Conservation (phyloP, 192 early-diverging fungal genomes). For the Linnemannia zychae region DNA sequence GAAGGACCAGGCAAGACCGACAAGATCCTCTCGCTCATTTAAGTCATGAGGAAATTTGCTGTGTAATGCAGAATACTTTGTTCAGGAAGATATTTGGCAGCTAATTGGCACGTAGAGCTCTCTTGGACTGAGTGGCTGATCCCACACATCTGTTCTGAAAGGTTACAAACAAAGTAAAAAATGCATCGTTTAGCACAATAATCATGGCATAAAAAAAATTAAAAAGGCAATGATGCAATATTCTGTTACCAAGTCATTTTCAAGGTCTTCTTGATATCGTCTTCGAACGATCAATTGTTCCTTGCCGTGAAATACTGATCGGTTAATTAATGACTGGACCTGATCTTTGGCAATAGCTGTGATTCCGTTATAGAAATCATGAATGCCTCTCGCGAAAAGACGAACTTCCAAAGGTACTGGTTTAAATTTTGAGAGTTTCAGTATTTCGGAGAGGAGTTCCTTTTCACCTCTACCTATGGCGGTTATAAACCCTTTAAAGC, state of each 20-base stretch:
- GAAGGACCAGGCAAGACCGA: conserved; percentile 28
- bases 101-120: not conserved
- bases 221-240: too few relatives aligned
- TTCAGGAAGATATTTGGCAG: not conserved
- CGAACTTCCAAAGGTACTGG: too few relatives aligned
- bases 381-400: too few relatives aligned
- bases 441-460: too few relatives aligned
- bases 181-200: too few relatives aligned
- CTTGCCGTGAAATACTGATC: conserved; percentile 17
- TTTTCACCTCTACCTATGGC: too few relatives aligned
- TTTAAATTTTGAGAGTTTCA: too few relatives aligned
- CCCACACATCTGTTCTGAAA: not conserved
- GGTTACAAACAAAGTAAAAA: not conserved
- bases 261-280: conserved; percentile 22
- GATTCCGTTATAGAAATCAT: too few relatives aligned
- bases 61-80: conserved; percentile 19
- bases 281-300: conserved; percentile 24
- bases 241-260: conserved; percentile 21
- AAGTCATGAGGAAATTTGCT: conserved; percentile 16
- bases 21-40: conserved; percentile 31
- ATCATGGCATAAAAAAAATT: too few relatives aligned
- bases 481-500: too few relatives aligned
- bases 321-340: conserved; percentile 23
- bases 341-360: conserved; percentile 14
- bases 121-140: not conserved